These are phyloP conservation scores for Hygrophorus pudorinus DNA, from an alignment of 768 basidiomycete species.

Conservation along the genomic window DNA sequence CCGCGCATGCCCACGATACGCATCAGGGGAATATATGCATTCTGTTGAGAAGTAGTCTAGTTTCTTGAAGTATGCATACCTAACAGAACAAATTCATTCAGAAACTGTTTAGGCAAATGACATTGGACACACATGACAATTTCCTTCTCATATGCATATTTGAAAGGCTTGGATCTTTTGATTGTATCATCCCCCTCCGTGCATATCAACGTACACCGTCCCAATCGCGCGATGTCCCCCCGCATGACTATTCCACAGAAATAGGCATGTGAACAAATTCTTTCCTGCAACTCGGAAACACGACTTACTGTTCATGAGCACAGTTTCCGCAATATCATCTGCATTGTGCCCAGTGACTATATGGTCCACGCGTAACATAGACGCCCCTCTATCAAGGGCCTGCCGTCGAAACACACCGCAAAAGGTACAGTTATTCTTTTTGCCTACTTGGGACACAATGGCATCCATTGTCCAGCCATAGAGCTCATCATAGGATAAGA, in stretches of 20 bases:
- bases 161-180: constrained; percentile 97
- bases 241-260: constrained; percentile 73
- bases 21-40: constrained; percentile 98
- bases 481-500: constrained; percentile 89
- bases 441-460: constrained; percentile 89
- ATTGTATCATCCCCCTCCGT: constrained; percentile 97
- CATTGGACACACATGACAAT: constrained; percentile 77
- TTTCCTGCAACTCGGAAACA: background rate
- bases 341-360: constrained; percentile 99
- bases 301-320: constrained; percentile 90
- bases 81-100: constrained; percentile 20
- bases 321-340: constrained; percentile 98
- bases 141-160: constrained; percentile 99
- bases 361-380: constrained; percentile 83
- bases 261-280: background rate
- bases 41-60: constrained; percentile 98
- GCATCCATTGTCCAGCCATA: constrained; percentile 99
- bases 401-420: constrained; percentile 97
- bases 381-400: constrained; percentile 91
- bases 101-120: constrained; percentile 3
- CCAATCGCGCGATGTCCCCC: constrained; percentile 90
- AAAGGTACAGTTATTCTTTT: constrained; percentile 98
- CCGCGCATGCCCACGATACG: constrained; percentile 94
- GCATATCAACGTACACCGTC: constrained; percentile 89
- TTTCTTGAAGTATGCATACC: constrained; percentile 99